Evolutionary conservation across 1,284 basidiomycete species (phyloP).

Genomic region (Ganoderma lingzhi): DNA sequence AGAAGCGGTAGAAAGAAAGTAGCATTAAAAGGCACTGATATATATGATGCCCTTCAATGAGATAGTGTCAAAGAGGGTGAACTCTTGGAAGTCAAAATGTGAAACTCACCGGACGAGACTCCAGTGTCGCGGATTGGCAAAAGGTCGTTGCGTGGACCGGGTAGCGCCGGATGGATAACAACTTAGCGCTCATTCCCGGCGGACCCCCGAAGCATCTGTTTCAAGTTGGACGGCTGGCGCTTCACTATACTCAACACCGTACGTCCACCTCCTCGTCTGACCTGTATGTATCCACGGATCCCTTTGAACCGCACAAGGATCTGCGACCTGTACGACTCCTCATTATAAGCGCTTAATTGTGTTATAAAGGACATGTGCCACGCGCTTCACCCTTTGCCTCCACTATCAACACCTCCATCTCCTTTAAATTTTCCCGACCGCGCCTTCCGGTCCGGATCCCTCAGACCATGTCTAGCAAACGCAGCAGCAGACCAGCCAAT

Average conservation of each 20-base stretch:
- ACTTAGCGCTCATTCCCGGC: neutral
- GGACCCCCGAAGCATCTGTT: neutral
- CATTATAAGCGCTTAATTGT: neutral
- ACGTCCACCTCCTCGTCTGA: too few relatives aligned
- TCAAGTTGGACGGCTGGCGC: neutral
- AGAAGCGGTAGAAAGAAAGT: too few relatives aligned
- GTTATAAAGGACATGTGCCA: conserved; percentile 1
- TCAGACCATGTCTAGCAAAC: neutral
- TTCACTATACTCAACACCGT: neutral
- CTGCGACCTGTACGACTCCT: neutral
- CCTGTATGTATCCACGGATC: neutral
- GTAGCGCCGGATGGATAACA: too few relatives aligned
- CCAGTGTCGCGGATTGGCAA: too few relatives aligned
- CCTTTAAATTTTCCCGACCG: neutral
- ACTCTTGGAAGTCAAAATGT: too few relatives aligned
- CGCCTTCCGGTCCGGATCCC: neutral
- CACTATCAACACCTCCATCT: neutral
- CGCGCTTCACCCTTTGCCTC: too few relatives aligned
- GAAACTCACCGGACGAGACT: too few relatives aligned
- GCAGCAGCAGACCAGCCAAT: neutral
- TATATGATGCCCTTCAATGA: too few relatives aligned
- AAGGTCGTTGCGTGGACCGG: too few relatives aligned
- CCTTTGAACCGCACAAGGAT: neutral
- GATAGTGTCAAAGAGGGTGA: too few relatives aligned
- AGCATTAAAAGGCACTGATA: too few relatives aligned